A percentile compares a stretch with the other conserved stretches of the same genome.
Conservation (phyloP, 495 filamentous ascomycete species). For the Penicillium soppii region DNA sequence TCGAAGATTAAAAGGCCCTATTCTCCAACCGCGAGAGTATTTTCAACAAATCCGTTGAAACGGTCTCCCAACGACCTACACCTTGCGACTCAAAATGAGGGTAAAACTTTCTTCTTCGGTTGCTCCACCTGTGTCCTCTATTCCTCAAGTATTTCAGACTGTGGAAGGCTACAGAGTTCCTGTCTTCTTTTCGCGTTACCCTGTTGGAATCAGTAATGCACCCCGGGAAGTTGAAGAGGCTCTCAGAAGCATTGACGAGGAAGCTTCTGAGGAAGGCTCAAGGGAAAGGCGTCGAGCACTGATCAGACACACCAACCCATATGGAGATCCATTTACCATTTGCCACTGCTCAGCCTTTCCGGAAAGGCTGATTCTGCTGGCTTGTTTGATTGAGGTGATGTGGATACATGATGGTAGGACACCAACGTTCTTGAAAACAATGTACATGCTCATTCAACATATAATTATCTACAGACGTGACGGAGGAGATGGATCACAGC, state of each 20-base stretch:
- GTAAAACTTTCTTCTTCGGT: neutral
- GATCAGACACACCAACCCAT: neutral
- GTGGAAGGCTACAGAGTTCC: neutral
- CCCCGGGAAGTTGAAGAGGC: neutral
- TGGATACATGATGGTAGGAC: neutral
- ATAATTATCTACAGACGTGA: neutral
- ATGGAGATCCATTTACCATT: neutral
- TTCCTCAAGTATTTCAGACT: neutral
- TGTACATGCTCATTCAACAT: neutral
- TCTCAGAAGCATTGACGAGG: neutral
- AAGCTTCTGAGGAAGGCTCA: neutral
- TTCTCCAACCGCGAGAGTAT: too few relatives aligned
- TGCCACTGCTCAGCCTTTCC: conserved; percentile 8
- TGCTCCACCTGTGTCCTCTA: neutral
- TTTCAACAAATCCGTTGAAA: too few relatives aligned
- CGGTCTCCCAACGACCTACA: too few relatives aligned
- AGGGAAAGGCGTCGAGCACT: neutral
- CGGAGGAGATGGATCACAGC: neutral
- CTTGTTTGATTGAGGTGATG: neutral
- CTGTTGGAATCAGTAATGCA: neutral
- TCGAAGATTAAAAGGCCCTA: too few relatives aligned
- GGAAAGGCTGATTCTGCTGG: neutral
- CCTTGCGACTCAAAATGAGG: neutral
- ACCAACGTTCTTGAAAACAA: neutral
- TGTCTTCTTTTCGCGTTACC: neutral